Evolutionary conservation across 1,139 yeast species (phyloP).

Genomic region (Candida anutae): DNA sequence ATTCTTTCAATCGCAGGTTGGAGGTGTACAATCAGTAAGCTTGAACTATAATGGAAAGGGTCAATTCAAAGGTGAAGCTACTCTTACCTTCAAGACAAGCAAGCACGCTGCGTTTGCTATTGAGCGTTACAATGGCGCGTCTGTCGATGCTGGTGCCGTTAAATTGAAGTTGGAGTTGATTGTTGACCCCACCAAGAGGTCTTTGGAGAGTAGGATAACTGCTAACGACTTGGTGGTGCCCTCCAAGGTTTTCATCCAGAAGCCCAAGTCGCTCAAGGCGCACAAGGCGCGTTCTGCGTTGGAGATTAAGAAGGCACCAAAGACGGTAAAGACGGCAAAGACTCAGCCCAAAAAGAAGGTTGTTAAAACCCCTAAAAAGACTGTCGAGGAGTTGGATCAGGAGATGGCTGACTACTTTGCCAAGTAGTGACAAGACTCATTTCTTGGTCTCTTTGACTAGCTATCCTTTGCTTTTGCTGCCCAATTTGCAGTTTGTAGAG

Average conservation of each 20-base stretch:
- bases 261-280: conserved; percentile 11
- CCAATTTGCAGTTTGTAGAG: too few species aligned
- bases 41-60: conserved; percentile 85
- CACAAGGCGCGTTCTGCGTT: too few species aligned
- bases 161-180: conserved; percentile 79
- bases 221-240: conserved; percentile 29
- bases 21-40: conserved; percentile 68
- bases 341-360: conserved; percentile 16
- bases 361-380: conserved; percentile 54
- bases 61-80: conserved; percentile 86
- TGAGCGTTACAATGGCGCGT: conserved; percentile 82
- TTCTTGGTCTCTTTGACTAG: too few species aligned
- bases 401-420: conserved; percentile 86
- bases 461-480: too few species aligned
- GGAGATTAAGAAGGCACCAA: conserved; percentile 16
- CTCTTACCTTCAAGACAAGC: conserved; percentile 63
- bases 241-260: conserved; percentile 17
- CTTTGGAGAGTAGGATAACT: conserved; percentile 64
- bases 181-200: conserved; percentile 75
- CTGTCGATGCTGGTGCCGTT: conserved; percentile 81
- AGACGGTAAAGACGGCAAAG: conserved; percentile 17
- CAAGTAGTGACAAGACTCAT: conserved; percentile 2
- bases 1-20: conserved; percentile 81
- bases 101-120: conserved; percentile 69
- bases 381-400: conserved; percentile 85